These are phyloP conservation scores for Diutina pseudorugosa DNA, from an alignment of 1,139 yeast genomes.

Conservation along the genomic window DNA sequence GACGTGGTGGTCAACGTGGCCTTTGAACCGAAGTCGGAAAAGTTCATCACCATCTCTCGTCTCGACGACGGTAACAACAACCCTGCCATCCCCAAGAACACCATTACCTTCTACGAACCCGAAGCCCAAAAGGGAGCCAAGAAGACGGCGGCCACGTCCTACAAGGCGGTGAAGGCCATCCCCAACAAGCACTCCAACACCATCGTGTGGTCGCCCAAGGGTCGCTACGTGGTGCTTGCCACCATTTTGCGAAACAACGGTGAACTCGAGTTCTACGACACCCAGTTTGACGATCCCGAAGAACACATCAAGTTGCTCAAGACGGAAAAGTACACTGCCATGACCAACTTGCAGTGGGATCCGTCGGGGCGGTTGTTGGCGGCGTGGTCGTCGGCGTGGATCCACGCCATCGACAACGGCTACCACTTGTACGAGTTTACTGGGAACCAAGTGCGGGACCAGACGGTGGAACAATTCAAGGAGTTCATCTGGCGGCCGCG, in stretches of 20 bases:
- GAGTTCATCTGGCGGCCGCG: conserved; percentile 97
- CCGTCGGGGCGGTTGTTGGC: conserved; percentile 88
- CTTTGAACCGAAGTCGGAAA: conserved; percentile 91
- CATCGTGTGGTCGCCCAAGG: conserved; percentile 84
- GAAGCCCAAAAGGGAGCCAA: conserved; percentile 31
- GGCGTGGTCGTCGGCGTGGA: conserved; percentile 81
- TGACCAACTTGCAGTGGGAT: conserved; percentile 88
- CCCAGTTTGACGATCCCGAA: conserved; percentile 64
- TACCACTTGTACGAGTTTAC: conserved; percentile 78
- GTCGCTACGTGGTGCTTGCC: conserved; percentile 77
- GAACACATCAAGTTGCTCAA: conserved; percentile 49
- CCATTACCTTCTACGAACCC: conserved; percentile 71
- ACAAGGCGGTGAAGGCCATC: conserved; percentile 31
- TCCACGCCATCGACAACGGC: conserved; percentile 81
- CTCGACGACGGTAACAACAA: conserved; percentile 51
- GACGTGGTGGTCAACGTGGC: conserved; percentile 82
- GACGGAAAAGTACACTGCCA: conserved; percentile 57
- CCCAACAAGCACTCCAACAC: conserved; percentile 61
- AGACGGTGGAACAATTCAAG: conserved; percentile 70
- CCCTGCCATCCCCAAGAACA: conserved; percentile 61
- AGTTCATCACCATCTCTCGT: conserved; percentile 70
- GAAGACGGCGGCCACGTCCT: conserved; percentile 15
- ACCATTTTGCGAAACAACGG: conserved; percentile 53
- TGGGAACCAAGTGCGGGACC: conserved; percentile 68
- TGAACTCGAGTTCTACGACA: conserved; percentile 77